These are phyloP conservation scores for Debaryomyces castellii DNA, from an alignment of 805 yeast species.

Conservation along the genomic window DNA sequence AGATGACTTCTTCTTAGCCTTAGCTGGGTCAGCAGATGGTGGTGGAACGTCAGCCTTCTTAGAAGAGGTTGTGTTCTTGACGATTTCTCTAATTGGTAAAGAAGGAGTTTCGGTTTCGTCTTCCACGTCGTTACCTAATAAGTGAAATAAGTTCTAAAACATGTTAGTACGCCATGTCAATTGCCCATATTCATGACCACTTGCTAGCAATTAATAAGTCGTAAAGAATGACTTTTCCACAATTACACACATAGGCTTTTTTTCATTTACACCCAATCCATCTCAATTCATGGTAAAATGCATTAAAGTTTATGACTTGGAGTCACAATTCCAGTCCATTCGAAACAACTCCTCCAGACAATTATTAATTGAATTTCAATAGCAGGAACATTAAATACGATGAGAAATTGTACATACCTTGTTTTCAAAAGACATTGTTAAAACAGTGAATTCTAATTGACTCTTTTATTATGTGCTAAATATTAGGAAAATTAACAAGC, in stretches of 20 bases:
- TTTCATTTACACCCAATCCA: not conserved
- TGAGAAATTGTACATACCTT: constrained; percentile 35
- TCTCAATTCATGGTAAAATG: not conserved
- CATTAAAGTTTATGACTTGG: not conserved
- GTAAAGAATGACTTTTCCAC: not conserved
- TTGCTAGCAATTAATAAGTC: not conserved
- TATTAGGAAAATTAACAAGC: constrained; percentile 4
- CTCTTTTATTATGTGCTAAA: not conserved
- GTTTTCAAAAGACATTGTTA: constrained; percentile 46
- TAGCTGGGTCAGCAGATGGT: constrained; percentile 76
- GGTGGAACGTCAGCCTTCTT: constrained; percentile 85
- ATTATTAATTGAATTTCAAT: not conserved
- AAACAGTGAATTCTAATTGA: constrained; percentile 1
- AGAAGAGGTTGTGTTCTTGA: constrained; percentile 78
- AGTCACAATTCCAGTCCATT: not conserved
- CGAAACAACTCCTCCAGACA: no score
- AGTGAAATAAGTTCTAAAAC: constrained; percentile 70
- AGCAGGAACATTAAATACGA: not conserved
- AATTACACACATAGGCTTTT: no score
- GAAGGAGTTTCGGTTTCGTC: constrained; percentile 64
- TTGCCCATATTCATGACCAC: not conserved
- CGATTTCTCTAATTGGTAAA: constrained; percentile 66
- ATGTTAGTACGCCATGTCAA: not conserved
- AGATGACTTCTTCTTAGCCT: constrained; percentile 72
- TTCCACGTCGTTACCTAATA: constrained; percentile 87